Conservation (phyloP, 1,284 basidiomycete species). For the Ganoderma boninense region DNA sequence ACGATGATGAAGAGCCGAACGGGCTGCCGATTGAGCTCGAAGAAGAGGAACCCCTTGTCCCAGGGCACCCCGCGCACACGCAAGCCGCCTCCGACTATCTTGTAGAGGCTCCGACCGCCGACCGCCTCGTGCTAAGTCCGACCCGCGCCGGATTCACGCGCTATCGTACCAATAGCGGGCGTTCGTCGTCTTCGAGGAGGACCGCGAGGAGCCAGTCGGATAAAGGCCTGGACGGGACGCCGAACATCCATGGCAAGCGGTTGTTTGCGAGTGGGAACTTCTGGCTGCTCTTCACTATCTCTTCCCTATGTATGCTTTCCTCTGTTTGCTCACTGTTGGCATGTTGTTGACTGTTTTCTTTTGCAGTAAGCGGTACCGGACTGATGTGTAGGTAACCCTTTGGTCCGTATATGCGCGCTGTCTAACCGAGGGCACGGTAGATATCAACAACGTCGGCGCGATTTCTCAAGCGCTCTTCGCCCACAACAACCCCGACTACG, state of each 20-base stretch:
- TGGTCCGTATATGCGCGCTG: not conserved
- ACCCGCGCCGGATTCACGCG: constrained; percentile 31
- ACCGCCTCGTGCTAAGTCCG: constrained; percentile 40
- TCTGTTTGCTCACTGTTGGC: not conserved
- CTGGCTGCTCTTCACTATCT: constrained; percentile 75
- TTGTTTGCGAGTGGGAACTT: constrained; percentile 70
- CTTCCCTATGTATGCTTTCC: constrained; percentile 68
- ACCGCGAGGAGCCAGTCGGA: constrained; percentile 11
- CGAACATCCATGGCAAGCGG: constrained; percentile 57
- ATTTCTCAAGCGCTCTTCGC: constrained; percentile 88
- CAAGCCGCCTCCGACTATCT: constrained; percentile 36
- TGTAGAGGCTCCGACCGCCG: constrained; percentile 30
- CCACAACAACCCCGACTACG: constrained; percentile 68
- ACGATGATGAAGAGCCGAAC: constrained; percentile 21
- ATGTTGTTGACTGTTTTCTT: not conserved
- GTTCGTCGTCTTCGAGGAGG: constrained; percentile 29
- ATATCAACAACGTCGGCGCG: constrained; percentile 96
- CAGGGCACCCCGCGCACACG: constrained; percentile 18
- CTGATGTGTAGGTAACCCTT: constrained; percentile 72
- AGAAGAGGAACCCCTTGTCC: constrained; percentile 22
- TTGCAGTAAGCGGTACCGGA: constrained; percentile 84
- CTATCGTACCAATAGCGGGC: constrained; percentile 34
- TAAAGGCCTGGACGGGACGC: constrained; percentile 32
- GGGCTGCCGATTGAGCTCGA: constrained; percentile 21
- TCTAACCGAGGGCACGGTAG: constrained; percentile 46